Conservation (phyloP, 2,329 filamentous ascomycete genomes). For the Ascosphaera aggregata region DNA sequence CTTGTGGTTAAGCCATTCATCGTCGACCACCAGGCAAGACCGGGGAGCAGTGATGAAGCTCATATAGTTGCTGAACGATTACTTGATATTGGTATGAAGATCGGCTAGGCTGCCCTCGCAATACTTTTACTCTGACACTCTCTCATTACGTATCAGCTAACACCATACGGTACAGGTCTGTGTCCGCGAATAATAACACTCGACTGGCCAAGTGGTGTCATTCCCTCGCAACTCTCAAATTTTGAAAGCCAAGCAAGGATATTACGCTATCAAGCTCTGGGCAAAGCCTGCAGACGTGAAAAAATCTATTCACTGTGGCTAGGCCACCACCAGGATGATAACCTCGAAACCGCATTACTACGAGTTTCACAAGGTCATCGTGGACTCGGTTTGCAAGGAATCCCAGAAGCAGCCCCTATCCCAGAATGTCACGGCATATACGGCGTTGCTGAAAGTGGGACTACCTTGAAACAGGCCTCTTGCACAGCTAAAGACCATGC, state of each 20-base stretch:
- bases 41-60: constrained; percentile 31
- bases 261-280: constrained; percentile 50
- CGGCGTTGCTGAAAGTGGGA: constrained; percentile 44
- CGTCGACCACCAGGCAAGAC: constrained; percentile 36
- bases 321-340: constrained; percentile 77
- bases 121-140: background rate
- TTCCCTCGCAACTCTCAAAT: constrained; percentile 29
- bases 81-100: constrained; percentile 17
- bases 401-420: constrained; percentile 41
- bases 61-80: constrained; percentile 25
- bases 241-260: constrained; percentile 57
- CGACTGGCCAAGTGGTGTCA: constrained; percentile 24
- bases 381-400: constrained; percentile 49
- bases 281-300: constrained; percentile 29
- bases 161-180: constrained; percentile 10
- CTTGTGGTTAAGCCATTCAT: constrained; percentile 29
- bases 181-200: constrained; percentile 19
- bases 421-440: constrained; percentile 63
- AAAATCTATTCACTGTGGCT: constrained; percentile 41
- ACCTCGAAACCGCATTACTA: constrained; percentile 74
- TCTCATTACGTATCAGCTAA: too few relatives aligned
- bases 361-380: constrained; percentile 44
- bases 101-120: background rate
- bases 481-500: background rate
- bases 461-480: constrained; percentile 12